Conservation (phyloP, 192 early-diverging fungal genomes). For the Backusella australiensis region DNA sequence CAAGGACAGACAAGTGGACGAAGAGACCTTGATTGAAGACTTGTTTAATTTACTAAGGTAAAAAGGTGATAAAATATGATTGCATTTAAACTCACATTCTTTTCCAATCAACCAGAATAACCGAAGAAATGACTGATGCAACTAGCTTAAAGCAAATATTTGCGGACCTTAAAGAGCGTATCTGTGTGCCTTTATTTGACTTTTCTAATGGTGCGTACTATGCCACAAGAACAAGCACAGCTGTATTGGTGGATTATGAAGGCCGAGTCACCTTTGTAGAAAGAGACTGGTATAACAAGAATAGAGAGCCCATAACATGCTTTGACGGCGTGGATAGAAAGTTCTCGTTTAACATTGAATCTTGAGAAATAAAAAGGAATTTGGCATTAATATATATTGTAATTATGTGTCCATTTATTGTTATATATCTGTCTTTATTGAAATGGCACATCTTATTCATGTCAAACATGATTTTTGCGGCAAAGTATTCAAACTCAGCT, state of each 20-base stretch:
- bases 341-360: background rate
- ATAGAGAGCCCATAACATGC: background rate
- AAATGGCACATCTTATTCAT: background rate
- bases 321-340: background rate
- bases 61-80: background rate
- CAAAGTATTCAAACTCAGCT: background rate
- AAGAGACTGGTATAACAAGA: constrained; percentile 6
- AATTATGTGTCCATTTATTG: too few relatives aligned
- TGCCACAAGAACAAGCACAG: constrained; percentile 38
- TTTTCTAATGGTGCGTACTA: background rate
- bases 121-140: background rate
- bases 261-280: constrained; percentile 36
- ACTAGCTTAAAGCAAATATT: background rate
- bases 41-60: constrained; percentile 39
- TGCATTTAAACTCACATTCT: too few relatives aligned
- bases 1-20: background rate
- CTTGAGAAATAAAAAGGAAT: background rate
- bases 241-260: constrained; percentile 40
- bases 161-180: constrained; percentile 15
- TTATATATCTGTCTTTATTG: too few relatives aligned
- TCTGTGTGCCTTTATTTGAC: constrained; percentile 23
- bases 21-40: constrained; percentile 28
- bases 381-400: too few relatives aligned
- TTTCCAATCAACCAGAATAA: background rate
- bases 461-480: too few relatives aligned